Percentiles rank a stretch among this genome's conserved stretches.
phyloP scores from a whole-genome alignment of 2,329 filamentous ascomycete species.

The Lasiodiplodia citricola region DNA sequence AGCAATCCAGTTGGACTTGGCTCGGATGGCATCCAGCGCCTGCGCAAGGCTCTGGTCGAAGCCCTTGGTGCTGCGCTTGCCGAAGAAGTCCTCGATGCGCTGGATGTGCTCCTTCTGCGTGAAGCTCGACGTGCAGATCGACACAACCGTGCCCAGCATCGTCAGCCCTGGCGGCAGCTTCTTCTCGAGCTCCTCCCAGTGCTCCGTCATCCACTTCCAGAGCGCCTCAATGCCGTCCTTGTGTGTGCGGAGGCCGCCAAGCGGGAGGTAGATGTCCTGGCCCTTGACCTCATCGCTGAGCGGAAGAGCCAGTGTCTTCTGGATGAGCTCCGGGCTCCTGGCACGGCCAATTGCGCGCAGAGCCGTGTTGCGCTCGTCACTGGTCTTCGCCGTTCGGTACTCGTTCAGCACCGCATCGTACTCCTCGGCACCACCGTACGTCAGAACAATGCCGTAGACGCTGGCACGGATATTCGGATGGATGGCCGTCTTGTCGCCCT shows the following conservation, averaged over 20 bases:
- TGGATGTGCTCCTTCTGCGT: slow-evolving; percentile 76
- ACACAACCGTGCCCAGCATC: slow-evolving; percentile 84
- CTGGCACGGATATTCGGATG: slow-evolving; percentile 90
- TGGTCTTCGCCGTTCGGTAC: slow-evolving; percentile 75
- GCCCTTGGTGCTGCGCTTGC: slow-evolving; percentile 79
- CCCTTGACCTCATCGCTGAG: slow-evolving; percentile 85
- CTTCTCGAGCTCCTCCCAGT: slow-evolving; percentile 85
- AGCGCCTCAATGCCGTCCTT: slow-evolving; percentile 78
- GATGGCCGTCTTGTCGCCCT: slow-evolving; percentile 78
- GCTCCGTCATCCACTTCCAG: slow-evolving; percentile 81
- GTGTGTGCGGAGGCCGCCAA: slow-evolving; percentile 78
- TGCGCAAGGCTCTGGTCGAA: slow-evolving; percentile 91
- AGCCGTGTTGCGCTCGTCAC: slow-evolving; percentile 90
- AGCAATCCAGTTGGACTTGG: slow-evolving; percentile 81
- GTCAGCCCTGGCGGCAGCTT: slow-evolving; percentile 84
- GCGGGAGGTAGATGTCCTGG: slow-evolving; percentile 91
- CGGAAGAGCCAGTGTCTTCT: slow-evolving; percentile 77
- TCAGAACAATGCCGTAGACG: slow-evolving; percentile 83
- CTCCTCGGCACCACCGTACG: slow-evolving; percentile 84
- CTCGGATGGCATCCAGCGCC: slow-evolving; percentile 80
- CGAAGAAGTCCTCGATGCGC: slow-evolving; percentile 81
- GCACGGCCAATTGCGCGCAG: slow-evolving; percentile 82
- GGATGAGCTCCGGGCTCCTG: slow-evolving; percentile 77
- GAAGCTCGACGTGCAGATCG: slow-evolving; percentile 81
- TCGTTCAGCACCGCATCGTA: slow-evolving; percentile 79